Percentiles rank a stretch among this genome's conserved stretches.
phyloP scores from a whole-genome alignment of 129 eudicot genomes.

The carrot (Daucus carota) region DH1_v3.0 NC_030381.2:34453501-34454000 shows the following conservation, averaged over 20 bases:
- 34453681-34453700: conserved; percentile 6
- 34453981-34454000: neutral
- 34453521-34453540: neutral
- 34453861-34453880: neutral
- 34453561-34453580: neutral
- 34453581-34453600: conserved; percentile 7
- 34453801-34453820: neutral
- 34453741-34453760: neutral
- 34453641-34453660: neutral
- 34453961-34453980: neutral
- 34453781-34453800: neutral
- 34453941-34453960: conserved; percentile 32
- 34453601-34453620: conserved; percentile 1
- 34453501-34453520: conserved; percentile 5
- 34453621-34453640: neutral
- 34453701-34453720: conserved; percentile 5
- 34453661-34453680: conserved; percentile 1
- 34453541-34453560: neutral
- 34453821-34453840: neutral
- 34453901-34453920: conserved; percentile 19
- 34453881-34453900: neutral
- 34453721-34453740: neutral
- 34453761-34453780: neutral
- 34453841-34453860: neutral
- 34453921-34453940: conserved; percentile 15